Evolutionary conservation across 2,329 filamentous ascomycete species (phyloP), one percentile per base, ranked within the genome.

Genomic region (Pseudogymnoascus pannorum): DNA sequence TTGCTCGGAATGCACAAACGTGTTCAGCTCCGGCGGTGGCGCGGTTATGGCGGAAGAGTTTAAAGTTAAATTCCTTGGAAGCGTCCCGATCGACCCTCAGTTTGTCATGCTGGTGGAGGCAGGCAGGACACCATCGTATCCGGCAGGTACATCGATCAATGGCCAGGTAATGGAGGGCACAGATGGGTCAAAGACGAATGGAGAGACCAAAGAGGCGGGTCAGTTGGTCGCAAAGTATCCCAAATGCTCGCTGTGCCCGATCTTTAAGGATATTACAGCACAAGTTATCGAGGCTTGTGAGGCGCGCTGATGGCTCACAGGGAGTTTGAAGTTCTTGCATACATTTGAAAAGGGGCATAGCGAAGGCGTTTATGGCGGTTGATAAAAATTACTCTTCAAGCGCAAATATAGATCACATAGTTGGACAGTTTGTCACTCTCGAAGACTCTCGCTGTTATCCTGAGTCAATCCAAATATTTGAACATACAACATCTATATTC

Each of bases 21-120:
- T 97, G 59, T 99, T 99, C 73, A 91, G 88, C 59, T 92, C 89
- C 61, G 94, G 94, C 3, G 94, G 94, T 3, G 94, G 94, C 6
- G 80, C 90, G 73, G 82, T 89, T 22, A 96, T 99, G 92, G 92
- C 93, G 5, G 77, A 84, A 57, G 92, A 97, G 68, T 94, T 96
- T 72, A 79, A 79, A 0, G 90, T 97, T 35, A 84, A 83, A 14
- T 97, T 97, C 69, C 75, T 97, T 60, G 94, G 92, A 2, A 86
- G 85, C 26, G 86, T 97, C 36, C 94, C 94, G 1, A 92, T 99
- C 70, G 94, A 99, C 76, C 90, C 92, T 18, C 90, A 92, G 69
- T 97, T 97, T 72, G 89, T 94, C 54, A 83, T 88, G 66, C 75
- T 99, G 70, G 85, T 99, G 42, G 93, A 97, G 74, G 91, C 90